These are phyloP conservation scores for Sechiopsis laciniata DNA, from an alignment of 306 rosid genomes.

Conservation along the genomic window DNA sequence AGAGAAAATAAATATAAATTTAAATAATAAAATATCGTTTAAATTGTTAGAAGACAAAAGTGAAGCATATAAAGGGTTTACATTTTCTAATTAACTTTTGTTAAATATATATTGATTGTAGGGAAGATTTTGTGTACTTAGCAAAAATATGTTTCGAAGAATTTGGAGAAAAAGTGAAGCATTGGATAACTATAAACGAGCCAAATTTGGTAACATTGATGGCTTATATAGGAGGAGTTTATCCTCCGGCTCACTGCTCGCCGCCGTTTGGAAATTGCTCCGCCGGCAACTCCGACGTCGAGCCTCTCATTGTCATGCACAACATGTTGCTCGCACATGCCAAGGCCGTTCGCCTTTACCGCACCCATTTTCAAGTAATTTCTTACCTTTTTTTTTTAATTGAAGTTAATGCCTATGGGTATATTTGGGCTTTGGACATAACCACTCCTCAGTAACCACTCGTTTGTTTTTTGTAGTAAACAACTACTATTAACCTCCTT, in stretches of 20 bases:
- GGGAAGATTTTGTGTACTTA: slow-evolving; percentile 50
- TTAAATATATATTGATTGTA: not conserved
- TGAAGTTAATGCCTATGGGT: too few species aligned
- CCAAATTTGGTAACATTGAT: slow-evolving; percentile 30
- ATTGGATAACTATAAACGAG: slow-evolving; percentile 52
- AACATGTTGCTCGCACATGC: slow-evolving; percentile 61
- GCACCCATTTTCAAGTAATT: slow-evolving; percentile 48
- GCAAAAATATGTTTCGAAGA: slow-evolving; percentile 43
- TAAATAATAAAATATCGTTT: too few species aligned
- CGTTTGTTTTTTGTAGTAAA: too few species aligned
- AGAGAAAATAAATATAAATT: too few species aligned
- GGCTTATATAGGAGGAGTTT: slow-evolving; percentile 32
- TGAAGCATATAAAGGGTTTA: too few species aligned
- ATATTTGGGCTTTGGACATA: too few species aligned
- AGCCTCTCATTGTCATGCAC: slow-evolving; percentile 62
- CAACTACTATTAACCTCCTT: too few species aligned
- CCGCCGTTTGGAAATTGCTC: slow-evolving; percentile 63
- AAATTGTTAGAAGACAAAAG: too few species aligned
- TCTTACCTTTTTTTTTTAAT: too few species aligned
- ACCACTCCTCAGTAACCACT: too few species aligned
- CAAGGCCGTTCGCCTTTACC: slow-evolving; percentile 46
- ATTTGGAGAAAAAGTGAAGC: slow-evolving; percentile 48
- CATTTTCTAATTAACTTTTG: too few species aligned
- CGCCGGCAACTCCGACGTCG: slow-evolving; percentile 46
- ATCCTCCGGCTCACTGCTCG: slow-evolving; percentile 52